phyloP scores from a whole-genome alignment of 2,329 filamentous ascomycete genomes.

The Colletotrichum sp. region DNA sequence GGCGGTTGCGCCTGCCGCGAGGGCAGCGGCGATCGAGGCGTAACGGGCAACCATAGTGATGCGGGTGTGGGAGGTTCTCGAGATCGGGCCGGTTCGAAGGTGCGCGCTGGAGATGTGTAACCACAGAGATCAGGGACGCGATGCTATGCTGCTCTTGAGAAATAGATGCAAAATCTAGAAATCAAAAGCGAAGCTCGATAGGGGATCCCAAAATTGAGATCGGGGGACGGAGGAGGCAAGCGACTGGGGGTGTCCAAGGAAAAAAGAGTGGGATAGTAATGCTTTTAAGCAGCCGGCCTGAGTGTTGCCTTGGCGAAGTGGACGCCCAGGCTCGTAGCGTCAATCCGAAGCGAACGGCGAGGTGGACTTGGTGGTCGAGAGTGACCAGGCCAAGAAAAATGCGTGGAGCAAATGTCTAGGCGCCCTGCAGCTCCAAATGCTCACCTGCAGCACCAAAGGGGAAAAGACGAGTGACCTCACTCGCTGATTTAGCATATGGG shows the following conservation, averaged over 20 bases:
- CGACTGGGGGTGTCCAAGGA: neutral
- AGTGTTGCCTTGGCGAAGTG: conserved; percentile 11
- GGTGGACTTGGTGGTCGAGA: neutral
- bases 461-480: conserved; percentile 7
- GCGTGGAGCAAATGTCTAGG: neutral
- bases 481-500: neutral
- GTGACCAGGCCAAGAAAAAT: neutral
- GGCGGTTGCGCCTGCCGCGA: conserved; percentile 5
- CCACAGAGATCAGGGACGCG: neutral
- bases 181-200: neutral
- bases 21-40: neutral
- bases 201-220: neutral
- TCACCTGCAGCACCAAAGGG: neutral
- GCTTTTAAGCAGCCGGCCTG: neutral
- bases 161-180: neutral
- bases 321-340: conserved; percentile 4
- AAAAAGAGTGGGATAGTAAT: conserved; percentile 16
- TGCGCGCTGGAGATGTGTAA: neutral
- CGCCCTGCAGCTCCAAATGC: neutral
- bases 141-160: neutral
- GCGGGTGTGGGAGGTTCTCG: neutral
- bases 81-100: neutral
- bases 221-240: neutral
- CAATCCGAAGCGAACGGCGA: neutral
- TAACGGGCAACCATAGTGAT: neutral